Base-by-base conservation (phyloP, 2,329 filamentous ascomycete species). In the Sphaerulina musiva region DNA sequence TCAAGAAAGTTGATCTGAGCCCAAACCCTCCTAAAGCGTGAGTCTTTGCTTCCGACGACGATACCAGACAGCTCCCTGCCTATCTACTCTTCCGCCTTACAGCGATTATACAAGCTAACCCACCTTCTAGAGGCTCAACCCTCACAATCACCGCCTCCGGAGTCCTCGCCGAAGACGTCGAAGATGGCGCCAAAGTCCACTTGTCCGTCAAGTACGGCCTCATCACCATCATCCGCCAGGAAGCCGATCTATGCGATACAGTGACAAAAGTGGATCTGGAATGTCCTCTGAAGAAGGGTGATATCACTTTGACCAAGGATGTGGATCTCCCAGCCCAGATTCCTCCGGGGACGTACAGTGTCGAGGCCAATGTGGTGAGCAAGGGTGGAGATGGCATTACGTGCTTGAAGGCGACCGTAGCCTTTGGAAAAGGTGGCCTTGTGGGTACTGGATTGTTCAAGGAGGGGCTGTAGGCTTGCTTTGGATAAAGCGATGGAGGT, bases 191-290 rank as follows among this genome's bases (percentile, higher is more conserved):
- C 56, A 89, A 87, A 65, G 86, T 96, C 59, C 78, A 85, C 46
- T 72, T 98, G 40, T 80, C 84, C 62, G 92, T 98, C 74, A 96
- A 95, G 76, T 96, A 95, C 72, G 92, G 92, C 57, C 78, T 95
- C 62, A 96, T 98, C 72, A 87, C 84, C 52, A 81, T 98, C 60
- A 83, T 98, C 72, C 88, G 81, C 71, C 87, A 87, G 61, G 81
- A 79, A 62, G 84, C 85, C 66, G 86, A 95, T 68, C 81, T 97
- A 38, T 98, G 93, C 77, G 87, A 96, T 57, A 86, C 95, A 70
- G 82, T 95, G 61, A 77, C 81, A 69, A 90, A 96, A 63, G 89
- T 96, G 43, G 89, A 96, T 65, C 77, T 97, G 54, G 75, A 88
- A 65, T 98, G 93, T 73, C 93, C 93, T 46, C 80, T 98, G 55